phyloP scores from a whole-genome alignment of 228 moss, liverwort and hornwort genomes.

The Sphagnum fallax region DNA sequence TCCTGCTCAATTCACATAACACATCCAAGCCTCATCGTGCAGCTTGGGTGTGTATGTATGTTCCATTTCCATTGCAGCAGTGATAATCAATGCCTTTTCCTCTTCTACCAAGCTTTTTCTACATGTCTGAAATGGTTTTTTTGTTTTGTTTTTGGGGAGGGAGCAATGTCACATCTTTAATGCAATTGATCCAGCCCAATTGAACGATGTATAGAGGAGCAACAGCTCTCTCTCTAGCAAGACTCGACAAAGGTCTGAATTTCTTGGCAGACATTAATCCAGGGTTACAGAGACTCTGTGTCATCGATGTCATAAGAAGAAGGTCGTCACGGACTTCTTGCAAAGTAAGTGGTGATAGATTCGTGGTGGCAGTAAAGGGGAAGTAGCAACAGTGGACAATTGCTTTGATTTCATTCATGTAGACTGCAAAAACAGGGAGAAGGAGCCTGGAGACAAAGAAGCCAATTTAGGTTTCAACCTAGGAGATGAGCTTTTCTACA shows the following conservation, averaged over 20 bases:
- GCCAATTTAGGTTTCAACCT: background rate
- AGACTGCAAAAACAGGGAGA: background rate
- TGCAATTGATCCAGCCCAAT: constrained; percentile 10
- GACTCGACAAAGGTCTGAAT: constrained; percentile 32
- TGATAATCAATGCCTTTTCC: background rate
- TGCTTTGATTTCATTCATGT: no score
- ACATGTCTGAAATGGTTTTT: background rate
- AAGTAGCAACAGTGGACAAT: no score
- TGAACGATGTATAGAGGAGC: constrained; percentile 13
- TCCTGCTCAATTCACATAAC: constrained; percentile 11
- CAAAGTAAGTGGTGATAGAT: constrained; percentile 4
- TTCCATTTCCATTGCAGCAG: background rate
- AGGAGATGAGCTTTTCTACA: background rate
- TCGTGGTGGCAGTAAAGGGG: background rate
- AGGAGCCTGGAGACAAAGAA: background rate
- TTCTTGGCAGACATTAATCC: constrained; percentile 31
- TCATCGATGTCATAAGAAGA: constrained; percentile 34
- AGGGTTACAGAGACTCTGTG: constrained; percentile 40
- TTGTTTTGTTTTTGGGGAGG: background rate
- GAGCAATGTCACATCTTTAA: background rate
- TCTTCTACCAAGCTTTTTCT: background rate
- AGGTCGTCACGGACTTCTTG: constrained; percentile 5
- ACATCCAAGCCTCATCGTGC: constrained; percentile 20
- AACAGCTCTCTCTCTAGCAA: constrained; percentile 23
- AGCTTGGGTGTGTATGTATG: constrained; percentile 8